Percentiles rank a stretch among this genome's conserved stretches.
Conservation (phyloP, 352 stramenopile species). For the Pythium inflatum region DNA sequence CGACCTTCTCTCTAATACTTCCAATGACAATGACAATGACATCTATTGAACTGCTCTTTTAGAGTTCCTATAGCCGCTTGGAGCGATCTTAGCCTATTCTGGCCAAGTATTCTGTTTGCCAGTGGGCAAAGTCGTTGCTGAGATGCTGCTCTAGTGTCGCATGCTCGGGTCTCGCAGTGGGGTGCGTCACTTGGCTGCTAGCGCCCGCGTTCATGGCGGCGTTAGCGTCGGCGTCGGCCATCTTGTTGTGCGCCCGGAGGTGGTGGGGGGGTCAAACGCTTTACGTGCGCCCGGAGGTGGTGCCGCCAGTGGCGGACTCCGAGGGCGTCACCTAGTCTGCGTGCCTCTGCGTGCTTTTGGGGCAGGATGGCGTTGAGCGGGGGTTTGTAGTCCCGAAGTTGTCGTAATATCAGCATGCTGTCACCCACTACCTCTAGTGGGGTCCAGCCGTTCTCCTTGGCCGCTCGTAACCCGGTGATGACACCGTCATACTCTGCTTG, state of each 20-base stretch:
- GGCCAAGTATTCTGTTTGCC: too few species aligned
- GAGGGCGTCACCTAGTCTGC: background rate
- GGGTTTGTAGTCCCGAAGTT: background rate
- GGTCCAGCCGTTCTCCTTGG: background rate
- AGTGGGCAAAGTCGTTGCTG: too few species aligned
- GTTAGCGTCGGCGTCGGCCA: background rate
- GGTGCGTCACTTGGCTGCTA: too few species aligned
- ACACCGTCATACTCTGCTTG: conserved; percentile 11
- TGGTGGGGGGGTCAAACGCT: too few species aligned
- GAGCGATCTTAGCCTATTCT: too few species aligned
- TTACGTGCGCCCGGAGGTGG: too few species aligned
- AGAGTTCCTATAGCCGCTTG: too few species aligned
- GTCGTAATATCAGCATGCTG: conserved; percentile 5
- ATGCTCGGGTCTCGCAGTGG: too few species aligned
- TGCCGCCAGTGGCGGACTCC: background rate
- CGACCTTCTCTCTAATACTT: too few species aligned
- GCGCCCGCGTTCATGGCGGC: background rate
- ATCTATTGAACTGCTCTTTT: too few species aligned
- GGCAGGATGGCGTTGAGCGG: background rate
- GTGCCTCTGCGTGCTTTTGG: background rate
- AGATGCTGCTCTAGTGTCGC: too few species aligned
- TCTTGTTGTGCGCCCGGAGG: background rate
- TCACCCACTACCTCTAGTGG: conserved; percentile 1
- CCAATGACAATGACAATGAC: too few species aligned
- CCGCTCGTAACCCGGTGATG: conserved; percentile 1